Percentiles rank a stretch among this genome's conserved stretches.
These are phyloP conservation scores for Leccinum pachyderme DNA, from an alignment of 1,284 basidiomycete genomes.

Conservation along the genomic window DNA sequence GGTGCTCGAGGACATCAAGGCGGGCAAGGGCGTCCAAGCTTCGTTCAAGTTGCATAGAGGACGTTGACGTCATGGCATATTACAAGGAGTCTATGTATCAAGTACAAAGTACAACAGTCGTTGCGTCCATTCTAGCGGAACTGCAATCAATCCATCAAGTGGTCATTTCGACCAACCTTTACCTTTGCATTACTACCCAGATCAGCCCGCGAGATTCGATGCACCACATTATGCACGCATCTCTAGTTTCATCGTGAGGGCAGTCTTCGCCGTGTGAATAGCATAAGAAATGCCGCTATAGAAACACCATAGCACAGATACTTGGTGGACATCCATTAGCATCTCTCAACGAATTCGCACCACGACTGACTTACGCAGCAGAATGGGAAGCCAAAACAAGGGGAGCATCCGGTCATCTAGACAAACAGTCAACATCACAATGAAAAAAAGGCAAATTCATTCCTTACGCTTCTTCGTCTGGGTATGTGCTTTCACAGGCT, in stretches of 20 bases:
- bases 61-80: constrained; percentile 35
- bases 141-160: not conserved
- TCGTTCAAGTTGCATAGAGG: constrained; percentile 80
- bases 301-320: constrained; percentile 67
- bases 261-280: constrained; percentile 51
- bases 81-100: constrained; percentile 19
- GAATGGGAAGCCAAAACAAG: constrained; percentile 91
- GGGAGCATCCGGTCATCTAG: constrained; percentile 90
- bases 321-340: constrained; percentile 38
- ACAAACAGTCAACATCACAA: constrained; percentile 7
- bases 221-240: constrained; percentile 34
- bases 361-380: constrained; percentile 59
- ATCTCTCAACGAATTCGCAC: constrained; percentile 9
- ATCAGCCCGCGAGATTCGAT: not conserved
- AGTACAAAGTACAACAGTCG: constrained; percentile 18
- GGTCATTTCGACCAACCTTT: constrained; percentile 5
- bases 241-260: constrained; percentile 47
- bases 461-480: constrained; percentile 69
- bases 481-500: constrained; percentile 51
- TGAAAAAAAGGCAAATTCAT: not conserved
- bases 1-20: constrained; percentile 76
- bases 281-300: constrained; percentile 57
- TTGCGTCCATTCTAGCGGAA: constrained; percentile 21
- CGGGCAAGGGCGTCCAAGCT: constrained; percentile 71
- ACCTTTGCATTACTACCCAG: not conserved